Conservation (phyloP, 2,329 filamentous ascomycete species). For the Ceratocystiopsis minuta region DNA sequence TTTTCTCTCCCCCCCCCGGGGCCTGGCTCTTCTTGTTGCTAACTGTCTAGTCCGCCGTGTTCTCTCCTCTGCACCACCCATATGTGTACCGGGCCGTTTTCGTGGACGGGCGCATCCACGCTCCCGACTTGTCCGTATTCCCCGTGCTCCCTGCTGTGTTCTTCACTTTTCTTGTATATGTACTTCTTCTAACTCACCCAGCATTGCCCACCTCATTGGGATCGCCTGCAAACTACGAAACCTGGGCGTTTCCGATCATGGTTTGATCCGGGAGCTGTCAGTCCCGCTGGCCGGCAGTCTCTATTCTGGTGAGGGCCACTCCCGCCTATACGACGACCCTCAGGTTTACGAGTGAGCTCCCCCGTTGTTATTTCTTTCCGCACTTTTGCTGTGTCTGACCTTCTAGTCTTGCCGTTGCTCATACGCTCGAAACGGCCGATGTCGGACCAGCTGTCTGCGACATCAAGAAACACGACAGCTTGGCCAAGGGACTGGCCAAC, state of each 20-base stretch:
- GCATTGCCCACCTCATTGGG: constrained; percentile 74
- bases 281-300: constrained; percentile 76
- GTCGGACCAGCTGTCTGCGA: constrained; percentile 28
- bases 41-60: constrained; percentile 52
- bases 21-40: constrained; percentile 9
- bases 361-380: constrained; percentile 3
- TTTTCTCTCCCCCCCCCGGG: background rate
- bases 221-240: constrained; percentile 91
- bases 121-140: constrained; percentile 60
- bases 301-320: constrained; percentile 85
- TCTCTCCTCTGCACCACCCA: constrained; percentile 70
- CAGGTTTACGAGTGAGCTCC: constrained; percentile 55
- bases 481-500: constrained; percentile 28
- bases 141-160: background rate
- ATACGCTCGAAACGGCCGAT: constrained; percentile 53
- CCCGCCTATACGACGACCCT: constrained; percentile 76
- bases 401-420: constrained; percentile 45
- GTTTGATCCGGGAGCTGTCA: constrained; percentile 77
- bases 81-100: constrained; percentile 94
- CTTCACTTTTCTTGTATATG: background rate
- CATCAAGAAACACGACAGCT: constrained; percentile 30
- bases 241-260: constrained; percentile 80
- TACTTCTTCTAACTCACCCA: constrained; percentile 11
- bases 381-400: no score
- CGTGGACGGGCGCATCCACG: constrained; percentile 80